Percentiles rank a stretch among this genome's conserved stretches.
Conservation (phyloP, 805 yeast genomes). For the Ogataea wickerhamii region DNA sequence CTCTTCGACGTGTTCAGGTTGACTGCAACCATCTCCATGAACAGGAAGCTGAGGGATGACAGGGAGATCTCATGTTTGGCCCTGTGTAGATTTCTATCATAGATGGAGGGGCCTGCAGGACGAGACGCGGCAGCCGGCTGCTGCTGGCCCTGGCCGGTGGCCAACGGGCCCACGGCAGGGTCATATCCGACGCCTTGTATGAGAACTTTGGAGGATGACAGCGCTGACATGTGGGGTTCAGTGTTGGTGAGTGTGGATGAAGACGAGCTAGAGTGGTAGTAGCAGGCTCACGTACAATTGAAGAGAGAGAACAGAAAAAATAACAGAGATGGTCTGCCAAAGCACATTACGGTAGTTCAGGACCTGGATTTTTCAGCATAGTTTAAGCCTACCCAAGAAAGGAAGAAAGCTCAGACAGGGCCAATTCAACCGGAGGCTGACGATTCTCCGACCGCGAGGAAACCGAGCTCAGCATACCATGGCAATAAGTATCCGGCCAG, state of each 20-base stretch:
- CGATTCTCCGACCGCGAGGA: too few species aligned
- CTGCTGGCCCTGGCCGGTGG: slow-evolving; percentile 24
- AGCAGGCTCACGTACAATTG: too few species aligned
- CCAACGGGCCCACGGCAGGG: slow-evolving; percentile 28
- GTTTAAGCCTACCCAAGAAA: too few species aligned
- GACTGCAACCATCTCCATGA: slow-evolving; percentile 67
- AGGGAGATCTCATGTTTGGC: slow-evolving; percentile 64
- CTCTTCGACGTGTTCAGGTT: slow-evolving; percentile 60
- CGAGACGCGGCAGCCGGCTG: slow-evolving; percentile 3
- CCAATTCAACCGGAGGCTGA: too few species aligned
- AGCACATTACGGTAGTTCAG: slow-evolving; percentile 5
- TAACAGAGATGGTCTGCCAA: slow-evolving; percentile 10
- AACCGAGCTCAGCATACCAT: too few species aligned
- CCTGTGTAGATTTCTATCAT: slow-evolving; percentile 66
- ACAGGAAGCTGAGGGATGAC: slow-evolving; percentile 64
- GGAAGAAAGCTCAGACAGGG: too few species aligned
- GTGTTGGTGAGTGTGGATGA: too few species aligned
- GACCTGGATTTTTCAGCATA: too few species aligned
- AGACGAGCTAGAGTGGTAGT: too few species aligned
- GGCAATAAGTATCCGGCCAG: slow-evolving; percentile 87
- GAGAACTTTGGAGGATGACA: slow-evolving; percentile 15
- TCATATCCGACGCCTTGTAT: slow-evolving; percentile 28
- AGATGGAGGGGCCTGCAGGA: slow-evolving; percentile 39
- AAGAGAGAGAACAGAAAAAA: too few species aligned
- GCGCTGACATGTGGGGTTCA: slow-evolving; percentile 11